Conservation (phyloP, 192 early-diverging fungal species). For the Tieghemiomyces parasiticus region DNA sequence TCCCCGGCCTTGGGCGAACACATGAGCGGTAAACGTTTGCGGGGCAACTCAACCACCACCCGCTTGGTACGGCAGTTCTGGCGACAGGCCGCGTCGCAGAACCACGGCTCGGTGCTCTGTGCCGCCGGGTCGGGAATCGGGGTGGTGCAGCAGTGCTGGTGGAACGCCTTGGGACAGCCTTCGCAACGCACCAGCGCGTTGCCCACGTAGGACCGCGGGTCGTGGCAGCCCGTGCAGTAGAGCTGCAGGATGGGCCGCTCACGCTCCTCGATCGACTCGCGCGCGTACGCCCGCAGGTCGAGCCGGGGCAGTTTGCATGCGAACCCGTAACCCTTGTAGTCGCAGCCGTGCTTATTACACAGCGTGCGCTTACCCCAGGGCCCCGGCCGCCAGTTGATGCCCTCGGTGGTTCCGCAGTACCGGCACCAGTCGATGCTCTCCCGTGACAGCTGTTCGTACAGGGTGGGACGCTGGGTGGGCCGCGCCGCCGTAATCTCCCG, state of each 20-base stretch:
- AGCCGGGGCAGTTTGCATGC: conserved; percentile 75
- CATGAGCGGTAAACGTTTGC: conserved; percentile 46
- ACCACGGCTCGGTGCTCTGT: conserved; percentile 34
- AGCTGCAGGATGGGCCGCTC: conserved; percentile 76
- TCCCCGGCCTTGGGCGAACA: conserved; percentile 30
- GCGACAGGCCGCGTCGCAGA: conserved; percentile 40
- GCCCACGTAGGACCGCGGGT: conserved; percentile 37
- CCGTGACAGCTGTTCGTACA: conserved; percentile 47
- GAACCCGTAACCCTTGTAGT: conserved; percentile 90
- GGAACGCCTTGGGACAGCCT: conserved; percentile 71
- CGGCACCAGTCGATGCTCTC: conserved; percentile 72
- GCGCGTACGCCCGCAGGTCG: conserved; percentile 57
- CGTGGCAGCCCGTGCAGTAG: conserved; percentile 66
- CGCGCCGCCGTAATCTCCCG: conserved; percentile 4
- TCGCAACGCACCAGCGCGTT: conserved; percentile 65
- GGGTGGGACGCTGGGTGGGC: conserved; percentile 27
- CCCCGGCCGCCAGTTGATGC: conserved; percentile 80
- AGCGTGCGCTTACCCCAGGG: conserved; percentile 90
- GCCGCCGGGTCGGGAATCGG: conserved; percentile 31
- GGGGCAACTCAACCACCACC: conserved; percentile 38
- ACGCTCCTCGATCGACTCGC: conserved; percentile 64
- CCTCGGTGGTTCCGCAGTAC: conserved; percentile 82
- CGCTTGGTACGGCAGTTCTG: conserved; percentile 35
- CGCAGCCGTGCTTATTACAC: conserved; percentile 94
- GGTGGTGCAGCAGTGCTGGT: conserved; percentile 45